Evolutionary conservation across 257 asterid genomes (phyloP).

Genomic region (Cinchona pubescens): DNA sequence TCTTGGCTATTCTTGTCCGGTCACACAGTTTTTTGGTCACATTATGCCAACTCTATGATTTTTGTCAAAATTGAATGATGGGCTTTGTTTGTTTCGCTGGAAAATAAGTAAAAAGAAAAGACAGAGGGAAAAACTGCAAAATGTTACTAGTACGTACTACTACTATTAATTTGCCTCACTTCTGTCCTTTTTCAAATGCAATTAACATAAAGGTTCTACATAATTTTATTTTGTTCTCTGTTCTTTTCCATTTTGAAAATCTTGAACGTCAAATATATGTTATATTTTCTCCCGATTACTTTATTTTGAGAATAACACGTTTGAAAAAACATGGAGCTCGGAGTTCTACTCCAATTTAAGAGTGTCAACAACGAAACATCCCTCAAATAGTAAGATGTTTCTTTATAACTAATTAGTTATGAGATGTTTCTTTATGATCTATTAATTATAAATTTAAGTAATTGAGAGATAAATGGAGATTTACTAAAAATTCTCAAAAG

Average conservation of each 20-base stretch:
- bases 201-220: not conserved
- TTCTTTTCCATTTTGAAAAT: not conserved
- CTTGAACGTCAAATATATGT: not conserved
- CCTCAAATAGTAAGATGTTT: no score
- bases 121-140: not conserved
- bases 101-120: not conserved
- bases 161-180: not conserved
- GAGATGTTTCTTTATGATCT: no score
- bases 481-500: no score
- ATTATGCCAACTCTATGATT: not conserved
- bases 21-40: not conserved
- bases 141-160: not conserved
- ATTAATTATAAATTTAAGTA: no score
- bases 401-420: no score
- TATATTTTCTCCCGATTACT: not conserved
- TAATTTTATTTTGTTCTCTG: not conserved
- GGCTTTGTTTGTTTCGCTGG: not conserved
- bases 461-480: no score
- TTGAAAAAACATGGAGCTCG: not conserved
- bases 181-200: not conserved
- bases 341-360: conserved; percentile 2
- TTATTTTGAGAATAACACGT: not conserved
- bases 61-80: not conserved
- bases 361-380: no score
- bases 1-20: not conserved